A percentile compares a stretch with the other conserved stretches of the same genome.
Conservation (phyloP, 2,329 filamentous ascomycete species). For the Colletotrichum kahawae region DNA sequence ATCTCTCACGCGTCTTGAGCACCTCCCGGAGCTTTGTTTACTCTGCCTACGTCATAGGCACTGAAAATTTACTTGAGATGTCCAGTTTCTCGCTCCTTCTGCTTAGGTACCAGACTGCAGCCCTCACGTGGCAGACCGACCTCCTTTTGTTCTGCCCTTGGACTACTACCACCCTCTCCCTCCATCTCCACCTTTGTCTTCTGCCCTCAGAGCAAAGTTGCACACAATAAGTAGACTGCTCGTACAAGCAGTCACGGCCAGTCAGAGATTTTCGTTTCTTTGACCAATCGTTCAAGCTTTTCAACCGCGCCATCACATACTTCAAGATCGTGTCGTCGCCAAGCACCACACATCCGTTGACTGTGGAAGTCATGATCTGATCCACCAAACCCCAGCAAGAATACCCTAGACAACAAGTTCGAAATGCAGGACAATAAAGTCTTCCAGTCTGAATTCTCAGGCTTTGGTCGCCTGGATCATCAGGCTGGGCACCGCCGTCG, state of each 20-base stretch:
- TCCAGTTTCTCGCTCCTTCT: not conserved
- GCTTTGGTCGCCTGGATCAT: not conserved
- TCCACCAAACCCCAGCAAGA: not conserved
- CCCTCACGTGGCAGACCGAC: not conserved
- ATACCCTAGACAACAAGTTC: not conserved
- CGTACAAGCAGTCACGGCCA: fast-evolving
- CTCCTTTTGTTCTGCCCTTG: not conserved
- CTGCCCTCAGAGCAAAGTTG: not conserved
- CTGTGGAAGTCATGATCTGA: not conserved
- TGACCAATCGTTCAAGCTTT: fast-evolving
- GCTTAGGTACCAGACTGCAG: not conserved
- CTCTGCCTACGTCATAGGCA: not conserved
- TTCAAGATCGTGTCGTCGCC: fast-evolving
- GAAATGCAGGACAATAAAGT: not conserved
- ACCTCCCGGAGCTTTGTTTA: not conserved
- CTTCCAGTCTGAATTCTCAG: not conserved
- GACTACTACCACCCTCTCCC: not conserved
- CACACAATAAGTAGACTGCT: not conserved
- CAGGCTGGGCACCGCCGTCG: not conserved
- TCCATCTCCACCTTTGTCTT: not conserved
- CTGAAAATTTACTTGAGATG: not conserved
- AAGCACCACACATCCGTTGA: not conserved
- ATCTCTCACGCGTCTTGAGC: not conserved
- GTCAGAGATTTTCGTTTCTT: not conserved
- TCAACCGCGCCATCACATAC: not conserved